Conservation (phyloP, 345 rosid genomes). For the Clarkia xantiana region DNA sequence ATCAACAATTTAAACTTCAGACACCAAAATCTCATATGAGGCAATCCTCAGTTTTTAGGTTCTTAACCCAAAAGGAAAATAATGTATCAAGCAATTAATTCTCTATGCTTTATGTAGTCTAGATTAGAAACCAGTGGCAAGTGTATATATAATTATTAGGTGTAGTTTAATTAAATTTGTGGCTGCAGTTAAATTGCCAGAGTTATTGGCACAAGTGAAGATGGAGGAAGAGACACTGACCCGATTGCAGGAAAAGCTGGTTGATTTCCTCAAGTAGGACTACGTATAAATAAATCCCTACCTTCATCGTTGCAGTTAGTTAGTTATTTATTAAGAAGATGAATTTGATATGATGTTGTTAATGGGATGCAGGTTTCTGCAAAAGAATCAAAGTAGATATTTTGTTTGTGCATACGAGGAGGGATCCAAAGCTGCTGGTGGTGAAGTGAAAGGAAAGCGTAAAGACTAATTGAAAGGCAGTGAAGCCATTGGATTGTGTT, state of each 20-base stretch:
- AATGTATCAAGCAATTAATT: too few species aligned
- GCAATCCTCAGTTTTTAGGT: too few species aligned
- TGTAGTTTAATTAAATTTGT: too few species aligned
- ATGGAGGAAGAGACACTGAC: constrained; percentile 81
- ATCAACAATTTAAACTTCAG: too few species aligned
- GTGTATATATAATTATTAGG: too few species aligned
- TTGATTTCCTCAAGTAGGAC: constrained; percentile 72
- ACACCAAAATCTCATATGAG: too few species aligned
- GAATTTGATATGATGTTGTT: not conserved
- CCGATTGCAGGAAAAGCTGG: constrained; percentile 65
- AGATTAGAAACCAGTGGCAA: too few species aligned
- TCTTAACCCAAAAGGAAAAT: too few species aligned
- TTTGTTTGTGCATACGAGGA: constrained; percentile 70
- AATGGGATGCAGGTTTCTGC: constrained; percentile 48
- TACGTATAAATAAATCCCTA: not conserved
- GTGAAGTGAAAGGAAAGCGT: constrained; percentile 43
- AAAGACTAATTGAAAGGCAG: constrained; percentile 36
- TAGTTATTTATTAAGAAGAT: not conserved
- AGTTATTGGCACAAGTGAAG: constrained; percentile 65
- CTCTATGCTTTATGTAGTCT: too few species aligned
- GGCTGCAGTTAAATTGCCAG: constrained; percentile 76
- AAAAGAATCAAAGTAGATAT: constrained; percentile 75
- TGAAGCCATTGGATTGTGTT: too few species aligned
- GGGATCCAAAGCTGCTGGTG: constrained; percentile 34
- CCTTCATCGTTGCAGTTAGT: not conserved